Percentiles rank a stretch among this genome's conserved stretches.
phyloP scores from a whole-genome alignment of 371 early-diverging fungal genomes.

The Dipsacomyces acuminosporus region DNA sequence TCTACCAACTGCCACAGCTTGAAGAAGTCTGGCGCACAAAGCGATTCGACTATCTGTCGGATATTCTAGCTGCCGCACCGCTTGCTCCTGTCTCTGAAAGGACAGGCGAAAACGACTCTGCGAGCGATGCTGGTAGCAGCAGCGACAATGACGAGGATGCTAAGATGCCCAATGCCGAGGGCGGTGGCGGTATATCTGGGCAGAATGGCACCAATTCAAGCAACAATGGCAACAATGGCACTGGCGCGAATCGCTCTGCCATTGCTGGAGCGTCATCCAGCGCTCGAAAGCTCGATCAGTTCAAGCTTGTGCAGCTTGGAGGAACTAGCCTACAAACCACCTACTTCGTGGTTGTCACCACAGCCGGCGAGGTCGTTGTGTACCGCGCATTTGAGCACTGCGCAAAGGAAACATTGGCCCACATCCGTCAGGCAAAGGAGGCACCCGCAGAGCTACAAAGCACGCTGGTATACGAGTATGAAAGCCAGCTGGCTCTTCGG shows the following conservation, averaged over 20 bases:
- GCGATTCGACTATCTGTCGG: constrained; percentile 22
- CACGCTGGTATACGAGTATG: background rate
- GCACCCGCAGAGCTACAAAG: background rate
- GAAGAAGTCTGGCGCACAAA: constrained; percentile 25
- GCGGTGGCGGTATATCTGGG: too few species aligned
- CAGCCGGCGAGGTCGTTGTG: constrained; percentile 35
- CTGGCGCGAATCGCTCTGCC: background rate
- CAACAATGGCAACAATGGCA: too few species aligned
- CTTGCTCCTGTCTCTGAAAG: background rate
- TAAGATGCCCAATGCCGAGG: too few species aligned
- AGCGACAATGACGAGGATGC: constrained; percentile 9
- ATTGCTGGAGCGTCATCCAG: background rate
- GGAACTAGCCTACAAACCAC: constrained; percentile 19
- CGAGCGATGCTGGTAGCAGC: background rate
- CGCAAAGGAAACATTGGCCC: constrained; percentile 5
- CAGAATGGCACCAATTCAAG: too few species aligned
- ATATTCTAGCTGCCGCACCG: constrained; percentile 5
- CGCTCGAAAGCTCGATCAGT: constrained; percentile 25
- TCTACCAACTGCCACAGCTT: constrained; percentile 28
- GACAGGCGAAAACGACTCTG: background rate
- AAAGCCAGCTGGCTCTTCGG: constrained; percentile 22
- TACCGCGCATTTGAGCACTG: constrained; percentile 37
- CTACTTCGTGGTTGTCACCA: constrained; percentile 26
- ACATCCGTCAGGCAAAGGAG: background rate
- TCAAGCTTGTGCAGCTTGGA: constrained; percentile 36